Percentiles rank a stretch among this genome's conserved stretches.
Conservation (phyloP, 2,329 filamentous ascomycete genomes). For the Xylaria sp. region DNA sequence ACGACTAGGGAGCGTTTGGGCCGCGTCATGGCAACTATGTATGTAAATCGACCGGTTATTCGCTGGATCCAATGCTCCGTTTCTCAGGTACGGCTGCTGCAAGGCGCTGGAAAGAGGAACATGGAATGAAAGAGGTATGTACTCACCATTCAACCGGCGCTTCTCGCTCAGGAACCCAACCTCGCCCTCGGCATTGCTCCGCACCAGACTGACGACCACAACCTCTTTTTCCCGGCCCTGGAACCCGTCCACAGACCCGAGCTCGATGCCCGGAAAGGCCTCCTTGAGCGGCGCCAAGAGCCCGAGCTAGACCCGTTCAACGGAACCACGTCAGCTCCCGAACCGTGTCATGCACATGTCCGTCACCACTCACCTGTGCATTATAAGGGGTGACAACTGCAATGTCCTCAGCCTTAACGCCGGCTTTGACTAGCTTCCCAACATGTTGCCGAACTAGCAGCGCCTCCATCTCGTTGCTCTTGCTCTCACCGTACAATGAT, state of each 20-base stretch:
- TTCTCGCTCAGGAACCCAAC: constrained; percentile 93
- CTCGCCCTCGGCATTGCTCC: constrained; percentile 80
- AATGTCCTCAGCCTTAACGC: constrained; percentile 76
- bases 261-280: constrained; percentile 74
- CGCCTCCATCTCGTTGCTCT: constrained; percentile 78
- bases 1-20: constrained; percentile 86
- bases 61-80: background rate
- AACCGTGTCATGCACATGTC: background rate
- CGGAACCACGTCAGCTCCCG: constrained; percentile 7
- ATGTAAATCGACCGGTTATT: constrained; percentile 13
- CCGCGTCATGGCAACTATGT: constrained; percentile 95
- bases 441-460: constrained; percentile 76
- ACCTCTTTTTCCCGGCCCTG: constrained; percentile 97
- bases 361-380: constrained; percentile 58
- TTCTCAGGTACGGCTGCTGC: background rate
- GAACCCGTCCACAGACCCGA: constrained; percentile 97
- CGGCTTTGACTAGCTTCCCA: constrained; percentile 66
- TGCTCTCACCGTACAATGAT: constrained; percentile 48
- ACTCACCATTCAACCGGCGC: constrained; percentile 81
- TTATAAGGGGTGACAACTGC: constrained; percentile 96
- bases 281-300: constrained; percentile 77
- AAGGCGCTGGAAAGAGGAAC: background rate
- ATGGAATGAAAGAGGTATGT: background rate
- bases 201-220: constrained; percentile 85
- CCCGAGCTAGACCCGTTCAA: constrained; percentile 52